Conservation (phyloP, 129 eudicot genomes). For the Smallanthus sonchifolius region DNA sequence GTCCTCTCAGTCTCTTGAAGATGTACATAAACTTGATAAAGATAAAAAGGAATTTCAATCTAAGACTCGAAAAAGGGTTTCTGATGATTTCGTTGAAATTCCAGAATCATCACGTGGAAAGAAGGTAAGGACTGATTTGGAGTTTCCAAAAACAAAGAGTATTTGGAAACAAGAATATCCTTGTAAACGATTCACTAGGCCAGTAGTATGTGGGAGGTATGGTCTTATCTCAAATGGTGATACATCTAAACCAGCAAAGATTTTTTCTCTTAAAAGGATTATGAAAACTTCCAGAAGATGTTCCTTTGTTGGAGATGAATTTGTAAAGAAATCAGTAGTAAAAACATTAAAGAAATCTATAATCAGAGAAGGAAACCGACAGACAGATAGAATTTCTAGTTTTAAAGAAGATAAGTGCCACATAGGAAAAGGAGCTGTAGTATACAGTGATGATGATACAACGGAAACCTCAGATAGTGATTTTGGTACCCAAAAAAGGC, state of each 20-base stretch:
- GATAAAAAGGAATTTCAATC: slow-evolving; percentile 16
- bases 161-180: slow-evolving; percentile 21
- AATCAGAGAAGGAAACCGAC: slow-evolving; percentile 18
- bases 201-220: slow-evolving; percentile 59
- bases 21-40: slow-evolving; percentile 18
- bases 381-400: slow-evolving; percentile 12
- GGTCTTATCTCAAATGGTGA: slow-evolving; percentile 64
- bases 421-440: slow-evolving; percentile 13
- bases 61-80: slow-evolving; percentile 14
- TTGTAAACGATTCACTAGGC: slow-evolving; percentile 34
- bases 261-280: slow-evolving; percentile 45
- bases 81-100: slow-evolving; percentile 28
- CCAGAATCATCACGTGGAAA: slow-evolving; percentile 34
- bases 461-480: slow-evolving; percentile 14
- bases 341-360: slow-evolving; percentile 29
- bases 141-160: slow-evolving; percentile 16
- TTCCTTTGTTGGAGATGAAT: slow-evolving; percentile 21
- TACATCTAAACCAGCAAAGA: slow-evolving; percentile 56
- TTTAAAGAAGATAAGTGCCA: slow-evolving; percentile 11
- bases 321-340: slow-evolving; percentile 13
- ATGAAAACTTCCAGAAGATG: slow-evolving; percentile 40
- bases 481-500: slow-evolving; percentile 21
- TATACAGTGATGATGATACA: slow-evolving; percentile 26
- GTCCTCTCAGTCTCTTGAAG: slow-evolving; percentile 28
- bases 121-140: slow-evolving; percentile 27